Conservation (phyloP, 2,329 filamentous ascomycete genomes). For the Fusarium metavorans region DNA sequence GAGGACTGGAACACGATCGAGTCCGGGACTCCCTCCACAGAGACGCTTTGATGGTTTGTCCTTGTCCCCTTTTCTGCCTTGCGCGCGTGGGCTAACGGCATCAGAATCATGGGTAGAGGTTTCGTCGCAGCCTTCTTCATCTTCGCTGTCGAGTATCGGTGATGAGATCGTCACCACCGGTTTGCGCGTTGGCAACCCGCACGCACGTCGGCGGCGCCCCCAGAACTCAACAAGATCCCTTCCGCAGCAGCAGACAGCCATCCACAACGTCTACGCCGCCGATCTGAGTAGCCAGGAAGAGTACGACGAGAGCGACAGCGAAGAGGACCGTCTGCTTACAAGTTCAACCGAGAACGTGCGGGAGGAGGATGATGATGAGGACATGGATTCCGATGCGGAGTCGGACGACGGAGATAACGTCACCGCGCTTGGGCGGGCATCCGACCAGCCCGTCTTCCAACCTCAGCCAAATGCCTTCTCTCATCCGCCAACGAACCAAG, state of each 20-base stretch:
- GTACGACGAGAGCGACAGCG: constrained; percentile 93
- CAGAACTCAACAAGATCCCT: constrained; percentile 49
- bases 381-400: constrained; percentile 61
- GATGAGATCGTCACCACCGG: constrained; percentile 95
- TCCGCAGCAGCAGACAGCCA: constrained; percentile 55
- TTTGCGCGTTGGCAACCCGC: constrained; percentile 78
- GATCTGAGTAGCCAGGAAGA: constrained; percentile 88
- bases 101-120: constrained; percentile 98
- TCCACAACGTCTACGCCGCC: constrained; percentile 57
- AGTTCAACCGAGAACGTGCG: constrained; percentile 68
- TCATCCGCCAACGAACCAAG: constrained; percentile 67
- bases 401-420: constrained; percentile 77
- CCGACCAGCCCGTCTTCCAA: constrained; percentile 72
- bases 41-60: constrained; percentile 54
- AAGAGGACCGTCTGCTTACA: constrained; percentile 77
- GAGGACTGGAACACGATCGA: constrained; percentile 45
- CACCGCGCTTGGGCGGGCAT: constrained; percentile 78
- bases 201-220: constrained; percentile 69
- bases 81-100: constrained; percentile 22
- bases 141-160: constrained; percentile 85
- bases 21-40: constrained; percentile 47
- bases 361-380: constrained; percentile 53
- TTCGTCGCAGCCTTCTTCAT: constrained; percentile 91
- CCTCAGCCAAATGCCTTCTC: constrained; percentile 95
- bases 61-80: constrained; percentile 2